Percentiles rank a stretch among this genome's conserved stretches.
phyloP scores from a whole-genome alignment of 306 rosid genomes.

The Cucumis hystrix region DNA sequence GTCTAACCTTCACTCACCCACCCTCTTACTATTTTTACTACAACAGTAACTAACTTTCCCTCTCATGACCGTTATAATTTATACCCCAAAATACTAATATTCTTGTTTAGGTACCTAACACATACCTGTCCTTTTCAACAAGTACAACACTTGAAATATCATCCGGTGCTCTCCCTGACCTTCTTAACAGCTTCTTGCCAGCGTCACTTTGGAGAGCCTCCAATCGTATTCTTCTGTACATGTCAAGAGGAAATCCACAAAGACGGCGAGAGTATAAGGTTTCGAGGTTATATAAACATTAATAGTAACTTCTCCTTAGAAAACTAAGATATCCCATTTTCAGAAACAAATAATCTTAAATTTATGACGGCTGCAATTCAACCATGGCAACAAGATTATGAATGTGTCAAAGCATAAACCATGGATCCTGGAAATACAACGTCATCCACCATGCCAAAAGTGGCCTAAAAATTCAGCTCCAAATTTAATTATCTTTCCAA shows the following conservation, averaged over 20 bases:
- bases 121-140: slow-evolving; percentile 62
- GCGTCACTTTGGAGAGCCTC: slow-evolving; percentile 93
- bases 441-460: neutral
- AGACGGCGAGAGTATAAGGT: neutral
- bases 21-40: too few relatives aligned
- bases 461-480: neutral
- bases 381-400: neutral
- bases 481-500: neutral
- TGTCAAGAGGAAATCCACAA: neutral
- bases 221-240: slow-evolving; percentile 56
- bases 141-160: slow-evolving; percentile 94
- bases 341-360: neutral
- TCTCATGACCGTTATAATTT: too few relatives aligned
- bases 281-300: neutral
- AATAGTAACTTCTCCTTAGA: neutral
- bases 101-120: neutral
- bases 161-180: slow-evolving; percentile 94
- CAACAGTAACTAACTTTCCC: too few relatives aligned
- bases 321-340: neutral
- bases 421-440: neutral
- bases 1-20: too few relatives aligned
- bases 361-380: neutral
- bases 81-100: too few relatives aligned
- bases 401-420: neutral
- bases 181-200: slow-evolving; percentile 60